A percentile compares a stretch with the other conserved stretches of the same genome.
These are phyloP conservation scores for Mortierella sp. DNA, from an alignment of 371 early-diverging fungal species.

Conservation along the genomic window DNA sequence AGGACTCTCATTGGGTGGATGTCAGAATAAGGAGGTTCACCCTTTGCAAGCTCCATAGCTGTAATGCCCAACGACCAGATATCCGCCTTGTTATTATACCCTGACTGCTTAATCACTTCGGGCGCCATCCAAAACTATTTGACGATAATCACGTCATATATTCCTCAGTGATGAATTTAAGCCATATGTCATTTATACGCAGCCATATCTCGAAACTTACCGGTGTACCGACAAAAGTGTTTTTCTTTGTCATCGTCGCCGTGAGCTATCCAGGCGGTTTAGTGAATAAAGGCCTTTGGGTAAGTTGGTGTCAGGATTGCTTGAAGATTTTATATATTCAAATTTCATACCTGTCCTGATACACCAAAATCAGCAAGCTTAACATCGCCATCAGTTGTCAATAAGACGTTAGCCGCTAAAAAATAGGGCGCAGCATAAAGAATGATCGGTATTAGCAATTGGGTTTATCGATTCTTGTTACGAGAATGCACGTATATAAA, in stretches of 20 bases:
- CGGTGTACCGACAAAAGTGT: constrained; percentile 99
- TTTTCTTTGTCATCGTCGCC: constrained; percentile 93
- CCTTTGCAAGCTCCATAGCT: constrained; percentile 96
- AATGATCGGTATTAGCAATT: background rate
- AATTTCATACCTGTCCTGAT: constrained; percentile 82
- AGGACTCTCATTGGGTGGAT: constrained; percentile 94
- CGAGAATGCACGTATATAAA: background rate
- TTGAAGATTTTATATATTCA: background rate
- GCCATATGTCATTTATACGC: background rate
- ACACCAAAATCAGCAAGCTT: constrained; percentile 99
- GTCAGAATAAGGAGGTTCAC: constrained; percentile 94
- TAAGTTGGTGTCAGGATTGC: background rate
- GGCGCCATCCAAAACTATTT: constrained; percentile 98
- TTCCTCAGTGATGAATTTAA: background rate
- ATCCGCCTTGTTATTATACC: constrained; percentile 97
- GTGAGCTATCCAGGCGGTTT: constrained; percentile 69
- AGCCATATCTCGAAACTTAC: constrained; percentile 60
- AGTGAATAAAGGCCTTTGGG: background rate
- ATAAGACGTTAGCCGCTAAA: constrained; percentile 86
- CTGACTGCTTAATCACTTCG: constrained; percentile 96
- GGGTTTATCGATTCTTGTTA: background rate
- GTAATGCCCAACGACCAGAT: constrained; percentile 99
- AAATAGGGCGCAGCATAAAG: background rate
- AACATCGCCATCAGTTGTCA: constrained; percentile 86
- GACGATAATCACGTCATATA: background rate